A percentile compares a stretch with the other conserved stretches of the same genome.
phyloP scores from a whole-genome alignment of 1,284 basidiomycete species.

The Afroboletus lepidellus region DNA sequence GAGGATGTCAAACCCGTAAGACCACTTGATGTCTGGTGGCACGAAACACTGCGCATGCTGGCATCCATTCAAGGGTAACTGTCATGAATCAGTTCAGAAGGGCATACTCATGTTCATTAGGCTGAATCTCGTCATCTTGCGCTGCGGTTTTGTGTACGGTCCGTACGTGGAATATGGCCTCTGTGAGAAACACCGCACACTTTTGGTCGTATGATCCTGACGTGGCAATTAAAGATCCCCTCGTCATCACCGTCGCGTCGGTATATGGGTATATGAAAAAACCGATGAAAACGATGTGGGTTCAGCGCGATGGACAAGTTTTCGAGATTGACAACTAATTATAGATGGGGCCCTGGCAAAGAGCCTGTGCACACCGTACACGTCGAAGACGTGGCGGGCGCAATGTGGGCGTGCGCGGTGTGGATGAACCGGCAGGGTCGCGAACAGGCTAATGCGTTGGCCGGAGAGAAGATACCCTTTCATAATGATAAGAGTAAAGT shows the following conservation, averaged over 20 bases:
- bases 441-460: constrained; percentile 57
- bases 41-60: constrained; percentile 77
- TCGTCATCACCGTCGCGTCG: constrained; percentile 74
- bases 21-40: constrained; percentile 84
- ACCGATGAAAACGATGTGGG: constrained; percentile 84
- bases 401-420: constrained; percentile 69
- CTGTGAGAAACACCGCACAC: constrained; percentile 41
- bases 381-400: constrained; percentile 73
- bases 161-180: constrained; percentile 71
- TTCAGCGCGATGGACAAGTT: constrained; percentile 2
- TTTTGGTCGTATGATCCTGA: constrained; percentile 14
- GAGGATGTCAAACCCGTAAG: constrained; percentile 75
- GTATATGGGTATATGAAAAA: constrained; percentile 83
- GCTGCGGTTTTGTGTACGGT: constrained; percentile 71
- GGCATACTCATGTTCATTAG: constrained; percentile 38
- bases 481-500: constrained; percentile 70
- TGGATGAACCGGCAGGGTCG: constrained; percentile 71
- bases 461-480: constrained; percentile 57
- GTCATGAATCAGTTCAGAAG: neutral
- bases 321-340: constrained; percentile 7
- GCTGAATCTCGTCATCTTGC: constrained; percentile 78
- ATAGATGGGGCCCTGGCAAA: constrained; percentile 75
- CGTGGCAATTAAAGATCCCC: constrained; percentile 35
- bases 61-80: constrained; percentile 68
- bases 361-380: constrained; percentile 82